phyloP scores from a whole-genome alignment of 2,329 filamentous ascomycete genomes.

The Fusarium abutilonis region DNA sequence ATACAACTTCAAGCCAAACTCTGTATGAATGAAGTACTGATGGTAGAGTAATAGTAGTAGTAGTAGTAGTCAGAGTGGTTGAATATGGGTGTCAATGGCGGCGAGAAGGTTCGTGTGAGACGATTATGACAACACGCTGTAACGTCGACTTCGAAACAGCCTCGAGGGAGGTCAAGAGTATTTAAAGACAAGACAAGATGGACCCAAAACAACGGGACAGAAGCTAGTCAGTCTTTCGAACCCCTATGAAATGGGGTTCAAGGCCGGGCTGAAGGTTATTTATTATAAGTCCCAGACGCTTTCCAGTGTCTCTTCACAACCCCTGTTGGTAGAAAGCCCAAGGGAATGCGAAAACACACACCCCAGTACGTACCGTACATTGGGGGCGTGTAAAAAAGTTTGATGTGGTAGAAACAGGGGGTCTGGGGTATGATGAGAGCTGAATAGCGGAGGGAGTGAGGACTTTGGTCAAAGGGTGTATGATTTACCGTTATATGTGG shows the following conservation, averaged over 20 bases:
- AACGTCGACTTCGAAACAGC: constrained; percentile 25
- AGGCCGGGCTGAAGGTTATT: constrained; percentile 41
- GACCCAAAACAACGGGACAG: constrained; percentile 39
- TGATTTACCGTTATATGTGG: constrained; percentile 7
- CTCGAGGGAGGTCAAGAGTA: constrained; percentile 36
- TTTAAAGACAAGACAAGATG: constrained; percentile 41
- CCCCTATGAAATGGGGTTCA: constrained; percentile 35
- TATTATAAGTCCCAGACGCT: constrained; percentile 36
- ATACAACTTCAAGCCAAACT: constrained; percentile 1
- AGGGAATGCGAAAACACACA: constrained; percentile 26
- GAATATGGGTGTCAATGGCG: constrained; percentile 18
- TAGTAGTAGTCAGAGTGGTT: constrained; percentile 10
- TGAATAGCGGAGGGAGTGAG: constrained; percentile 38
- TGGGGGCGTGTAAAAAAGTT: constrained; percentile 1
- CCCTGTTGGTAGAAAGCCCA: constrained; percentile 37
- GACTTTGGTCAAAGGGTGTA: not conserved
- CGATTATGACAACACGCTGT: constrained; percentile 19
- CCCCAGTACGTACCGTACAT: constrained; percentile 16
- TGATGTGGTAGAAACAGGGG: constrained; percentile 33
- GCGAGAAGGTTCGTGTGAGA: constrained; percentile 17
- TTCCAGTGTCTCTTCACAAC: constrained; percentile 21
- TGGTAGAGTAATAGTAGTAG: constrained; percentile 9
- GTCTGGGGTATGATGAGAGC: constrained; percentile 34
- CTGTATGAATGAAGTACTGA: constrained; percentile 19
- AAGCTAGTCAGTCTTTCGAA: constrained; percentile 37